These are phyloP conservation scores for Wickerhamiella allomyrinae DNA, from an alignment of 805 yeast genomes.

Conservation along the genomic window DNA sequence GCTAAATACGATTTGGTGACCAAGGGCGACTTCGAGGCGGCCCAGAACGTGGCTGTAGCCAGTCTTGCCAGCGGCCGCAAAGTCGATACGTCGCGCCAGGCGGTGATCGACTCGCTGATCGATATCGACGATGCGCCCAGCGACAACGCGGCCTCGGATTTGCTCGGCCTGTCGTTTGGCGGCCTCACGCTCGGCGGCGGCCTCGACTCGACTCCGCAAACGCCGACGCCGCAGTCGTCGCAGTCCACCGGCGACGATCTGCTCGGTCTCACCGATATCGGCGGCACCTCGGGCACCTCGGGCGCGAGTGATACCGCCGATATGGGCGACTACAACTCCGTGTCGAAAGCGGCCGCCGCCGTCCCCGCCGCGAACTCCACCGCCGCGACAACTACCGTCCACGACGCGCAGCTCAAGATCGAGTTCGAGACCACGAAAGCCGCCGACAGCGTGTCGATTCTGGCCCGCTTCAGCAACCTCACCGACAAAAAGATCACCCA, in stretches of 20 bases:
- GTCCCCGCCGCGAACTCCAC: constrained; percentile 11
- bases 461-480: constrained; percentile 39
- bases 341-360: neutral
- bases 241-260: neutral
- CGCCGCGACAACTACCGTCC: constrained; percentile 11
- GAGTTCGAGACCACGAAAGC: constrained; percentile 31
- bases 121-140: constrained; percentile 53
- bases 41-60: constrained; percentile 34
- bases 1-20: constrained; percentile 52
- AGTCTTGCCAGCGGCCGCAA: constrained; percentile 15
- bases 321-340: neutral
- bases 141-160: constrained; percentile 33
- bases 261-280: neutral
- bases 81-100: constrained; percentile 25
- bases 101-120: constrained; percentile 40
- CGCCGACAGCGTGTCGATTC: constrained; percentile 31
- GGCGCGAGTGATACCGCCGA: constrained; percentile 18
- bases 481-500: constrained; percentile 32
- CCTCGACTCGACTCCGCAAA: constrained; percentile 9
- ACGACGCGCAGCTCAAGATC: constrained; percentile 33
- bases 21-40: constrained; percentile 46
- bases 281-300: constrained; percentile 12
- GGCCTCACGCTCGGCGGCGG: constrained; percentile 36
- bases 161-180: constrained; percentile 50
- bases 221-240: constrained; percentile 5